Conservation (phyloP, 2,329 filamentous ascomycete genomes). For the Nigrograna mackinnonii region DNA sequence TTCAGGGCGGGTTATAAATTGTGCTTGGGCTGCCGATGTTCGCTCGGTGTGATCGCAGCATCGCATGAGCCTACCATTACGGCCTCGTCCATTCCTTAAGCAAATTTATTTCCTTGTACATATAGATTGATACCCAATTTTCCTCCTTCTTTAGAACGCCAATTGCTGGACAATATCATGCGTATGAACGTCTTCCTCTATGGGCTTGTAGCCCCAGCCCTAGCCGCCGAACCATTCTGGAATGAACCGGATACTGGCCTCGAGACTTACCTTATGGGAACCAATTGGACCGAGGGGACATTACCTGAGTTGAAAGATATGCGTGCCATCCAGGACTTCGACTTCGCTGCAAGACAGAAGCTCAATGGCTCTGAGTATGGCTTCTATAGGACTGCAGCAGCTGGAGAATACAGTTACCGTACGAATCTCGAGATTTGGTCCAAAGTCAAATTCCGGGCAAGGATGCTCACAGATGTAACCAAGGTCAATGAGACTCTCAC, state of each 20-base stretch:
- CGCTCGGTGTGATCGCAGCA: neutral
- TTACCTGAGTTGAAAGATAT: slow-evolving; percentile 51
- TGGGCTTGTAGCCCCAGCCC: slow-evolving; percentile 1
- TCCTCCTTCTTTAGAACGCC: neutral
- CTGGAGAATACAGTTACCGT: slow-evolving; percentile 59
- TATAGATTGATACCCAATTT: neutral
- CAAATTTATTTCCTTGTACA: neutral
- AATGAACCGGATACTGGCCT: slow-evolving; percentile 42
- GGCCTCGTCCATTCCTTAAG: neutral
- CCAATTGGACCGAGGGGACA: slow-evolving; percentile 20
- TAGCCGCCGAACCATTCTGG: slow-evolving; percentile 36
- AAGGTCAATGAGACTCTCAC: slow-evolving; percentile 39
- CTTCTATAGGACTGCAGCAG: slow-evolving; percentile 62
- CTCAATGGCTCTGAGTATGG: slow-evolving; percentile 55
- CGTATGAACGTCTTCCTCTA: neutral
- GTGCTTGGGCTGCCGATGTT: neutral
- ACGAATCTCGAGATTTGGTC: slow-evolving; percentile 55
- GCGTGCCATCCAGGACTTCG: slow-evolving; percentile 58
- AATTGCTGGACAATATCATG: neutral
- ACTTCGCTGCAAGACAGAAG: slow-evolving; percentile 55
- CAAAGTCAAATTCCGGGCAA: slow-evolving; percentile 45
- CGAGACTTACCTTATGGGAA: slow-evolving; percentile 20
- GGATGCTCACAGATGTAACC: slow-evolving; percentile 55
- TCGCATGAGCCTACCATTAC: neutral
- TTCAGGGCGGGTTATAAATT: no score